Evolutionary conservation across 805 yeast genomes (phyloP), one percentile per base, ranked within the genome.

Genomic region (Dipodascopsis uninucleata): DNA sequence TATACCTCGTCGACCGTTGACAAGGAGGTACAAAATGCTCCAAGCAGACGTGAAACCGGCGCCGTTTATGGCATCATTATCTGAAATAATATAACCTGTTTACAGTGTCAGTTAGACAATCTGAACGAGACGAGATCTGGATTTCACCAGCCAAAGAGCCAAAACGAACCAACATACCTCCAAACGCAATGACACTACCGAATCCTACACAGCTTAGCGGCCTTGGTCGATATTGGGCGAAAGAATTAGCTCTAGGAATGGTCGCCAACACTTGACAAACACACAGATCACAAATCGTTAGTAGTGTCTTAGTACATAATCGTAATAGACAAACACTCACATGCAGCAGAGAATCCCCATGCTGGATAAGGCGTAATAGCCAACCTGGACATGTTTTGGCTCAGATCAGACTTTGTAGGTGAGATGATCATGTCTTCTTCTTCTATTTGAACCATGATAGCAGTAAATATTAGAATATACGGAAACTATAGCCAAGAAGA

Each of bases 31-130:
- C 46, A 88, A 64, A 5, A 83, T 62, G 5, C 85, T 77, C 96
- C 96, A 89, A 1, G 93, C 60, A 5, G 65, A 55, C 2, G 64
- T 51, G 58, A 88, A 82, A 0, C 95, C 96, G 1, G 90, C 73
- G 2, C 95, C 96, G 64, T 84, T 80, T 36, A 75, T 73, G 17
- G 78, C 65, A 58, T 87, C 96, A 12, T 85, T 81, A 60, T 88
- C 96, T 52, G 71, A 71, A 31, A 82, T 75, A 70, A 88, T 82
- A 54, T 59, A 64, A 18, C 68, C 64, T 61, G 28, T 21, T 16
- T 26, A 18, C 5, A 4, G 4, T 3, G 6, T 16, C 34, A 23
- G 29, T n/a, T 17, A 3, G 12, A 14, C 37, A 5, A 32, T 31
- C 31, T 38, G 18, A 12, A 14, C n/a, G 32, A 42, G 10, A 34